Evolutionary conservation across 2,329 filamentous ascomycete species (phyloP).

Genomic region (Colletotrichum ledebouriae): DNA sequence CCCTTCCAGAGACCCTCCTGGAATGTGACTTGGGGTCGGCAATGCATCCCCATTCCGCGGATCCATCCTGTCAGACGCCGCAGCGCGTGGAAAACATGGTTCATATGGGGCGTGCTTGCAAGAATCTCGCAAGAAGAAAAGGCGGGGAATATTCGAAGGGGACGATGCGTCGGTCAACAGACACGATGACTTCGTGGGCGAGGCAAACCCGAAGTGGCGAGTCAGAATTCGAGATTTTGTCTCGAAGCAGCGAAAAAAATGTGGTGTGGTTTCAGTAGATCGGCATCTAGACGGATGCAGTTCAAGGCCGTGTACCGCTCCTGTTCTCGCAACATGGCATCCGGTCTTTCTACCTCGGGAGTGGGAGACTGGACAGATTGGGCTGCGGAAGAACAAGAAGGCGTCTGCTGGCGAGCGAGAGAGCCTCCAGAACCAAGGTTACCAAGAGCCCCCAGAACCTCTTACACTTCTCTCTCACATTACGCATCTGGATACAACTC

Average conservation of each 20-base stretch:
- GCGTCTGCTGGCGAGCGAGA: neutral
- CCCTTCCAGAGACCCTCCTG: slow-evolving; percentile 10
- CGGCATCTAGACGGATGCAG: too few relatives aligned
- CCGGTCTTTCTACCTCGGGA: neutral
- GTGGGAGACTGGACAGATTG: neutral
- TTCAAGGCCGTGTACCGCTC: slow-evolving; percentile 2
- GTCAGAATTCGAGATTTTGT: slow-evolving; percentile 5
- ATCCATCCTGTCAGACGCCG: slow-evolving; percentile 1
- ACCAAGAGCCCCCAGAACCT: neutral
- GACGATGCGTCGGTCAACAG: neutral
- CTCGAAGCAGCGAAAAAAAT: too few relatives aligned
- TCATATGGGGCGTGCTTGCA: neutral
- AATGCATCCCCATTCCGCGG: slow-evolving; percentile 7
- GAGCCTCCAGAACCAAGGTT: neutral
- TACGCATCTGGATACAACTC: neutral
- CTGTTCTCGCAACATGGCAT: neutral
- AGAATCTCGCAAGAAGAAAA: slow-evolving; percentile 14
- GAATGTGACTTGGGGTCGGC: slow-evolving; percentile 20
- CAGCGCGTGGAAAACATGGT: slow-evolving; percentile 7
- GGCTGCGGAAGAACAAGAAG: neutral
- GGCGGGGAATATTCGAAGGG: slow-evolving; percentile 15
- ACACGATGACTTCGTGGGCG: slow-evolving; percentile 7
- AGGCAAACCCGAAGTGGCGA: neutral
- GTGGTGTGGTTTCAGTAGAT: too few relatives aligned
- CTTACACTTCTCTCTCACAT: neutral